Evolutionary conservation across 257 asterid species (phyloP), one percentile per base, ranked within the genome.

Genomic region (Jacaranda copaia): DNA sequence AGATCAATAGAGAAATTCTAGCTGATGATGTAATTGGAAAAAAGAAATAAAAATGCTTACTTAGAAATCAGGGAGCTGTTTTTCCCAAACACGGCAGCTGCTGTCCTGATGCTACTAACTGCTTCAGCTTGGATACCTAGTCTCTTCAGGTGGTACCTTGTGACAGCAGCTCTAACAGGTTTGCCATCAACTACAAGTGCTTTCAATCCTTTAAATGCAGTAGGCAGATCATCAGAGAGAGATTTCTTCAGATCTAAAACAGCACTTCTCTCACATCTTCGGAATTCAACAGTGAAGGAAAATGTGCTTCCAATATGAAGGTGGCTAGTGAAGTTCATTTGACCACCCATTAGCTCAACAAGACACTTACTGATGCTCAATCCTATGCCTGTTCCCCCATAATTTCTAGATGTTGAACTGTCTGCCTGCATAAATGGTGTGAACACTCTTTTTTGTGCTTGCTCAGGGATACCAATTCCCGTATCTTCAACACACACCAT

Each of bases 371-470:
- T 89, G 67, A 94, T 94, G 87, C 97, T 94, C 83, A 94, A 77
- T 45, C 99, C 99, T 35, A 94, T 91, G 49, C 99, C 99, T 0
- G 99, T 94, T 69, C 99, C 99, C 67, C 99, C 99, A 32, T 92
- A 94, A 62, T 88, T 81, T 58, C 99, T 82, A 51, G 99, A 94
- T 35, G 97, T 94, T 39, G 99, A 92, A 77, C 99, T 94, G 82
- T 94, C 99, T 5, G 99, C 99, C 83, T 94, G 99, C 99, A 94
- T 94, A 74, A 94, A 94, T 3, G 98, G 99, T 0, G 95, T 89
- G 83, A 94, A 94, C 36, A 94, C 93, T 51, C 87, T 89, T 42
- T 87, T 86, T 48, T 92, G 97, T 40, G 97, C 96, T 46, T 76
- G 89, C 45, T 87, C 81, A 1, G 96, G 95, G 55, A 92, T 94